Base-by-base conservation (phyloP, 345 rosid genomes). In the Acer negundo region DNA sequence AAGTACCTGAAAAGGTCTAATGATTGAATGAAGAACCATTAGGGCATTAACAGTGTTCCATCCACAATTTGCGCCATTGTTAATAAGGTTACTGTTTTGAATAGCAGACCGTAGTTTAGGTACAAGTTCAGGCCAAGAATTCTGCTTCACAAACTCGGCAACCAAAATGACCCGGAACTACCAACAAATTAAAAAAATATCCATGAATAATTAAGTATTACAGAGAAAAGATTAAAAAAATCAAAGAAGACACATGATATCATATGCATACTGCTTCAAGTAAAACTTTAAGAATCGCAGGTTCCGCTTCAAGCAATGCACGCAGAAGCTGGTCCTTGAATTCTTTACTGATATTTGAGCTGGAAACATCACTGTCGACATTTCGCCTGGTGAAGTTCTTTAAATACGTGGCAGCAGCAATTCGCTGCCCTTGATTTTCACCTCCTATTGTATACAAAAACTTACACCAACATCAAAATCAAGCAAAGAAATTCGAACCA, bases 1-100 rank as follows among this genome's bases (percentile, higher is more conserved):
- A 40, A 44, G 67, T 77, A 94, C 98, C 95, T 94, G 95, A 78
- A 94, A 94, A 84, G 97, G 98, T 78, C 90, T 89, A 70, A 92
- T 71, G 69, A 89, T 86, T 17, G 92, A 82, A n/a, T 87, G 94
- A 70, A 94, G 91, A 62, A 87, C 83, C 71, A 85, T 78, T 78
- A 94, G 85, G 49, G 89, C 80, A 72, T 92, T 94, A 67, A 92
- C 77, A 66, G 89, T 86, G 76, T 81, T 84, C 91, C 91, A 92
- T 56, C 81, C 84, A 69, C 78, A 75, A 65, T 78, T 85, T 47
- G 79, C 76, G 67, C 72, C 40, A 62, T 59, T 47, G 81, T 80
- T 79, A 58, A 89, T 73, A 16, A 80, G 85, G 78, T 84, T 90
- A 72, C 93, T 92, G 53, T 80, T 89, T 76, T 89, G 88, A 63